Evolutionary conservation across 1,139 yeast genomes (phyloP).

Genomic region (Suhomyces wounanorum): DNA sequence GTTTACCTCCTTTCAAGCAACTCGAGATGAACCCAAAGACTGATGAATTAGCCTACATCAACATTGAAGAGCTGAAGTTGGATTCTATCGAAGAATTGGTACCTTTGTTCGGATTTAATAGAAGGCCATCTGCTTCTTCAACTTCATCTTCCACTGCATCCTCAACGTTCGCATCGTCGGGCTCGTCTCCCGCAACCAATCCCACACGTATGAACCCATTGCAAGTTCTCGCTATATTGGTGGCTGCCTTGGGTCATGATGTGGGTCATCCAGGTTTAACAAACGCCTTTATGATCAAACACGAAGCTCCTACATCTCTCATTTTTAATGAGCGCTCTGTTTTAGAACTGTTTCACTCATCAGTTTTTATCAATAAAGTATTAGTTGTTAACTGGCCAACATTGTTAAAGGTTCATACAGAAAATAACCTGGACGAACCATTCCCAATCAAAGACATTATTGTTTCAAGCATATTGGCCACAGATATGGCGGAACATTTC

Average conservation of each 20-base stretch:
- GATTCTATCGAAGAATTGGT: slow-evolving; percentile 11
- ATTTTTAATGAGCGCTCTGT: slow-evolving; percentile 68
- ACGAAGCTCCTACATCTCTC: slow-evolving; percentile 66
- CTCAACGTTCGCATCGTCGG: slow-evolving; percentile 25
- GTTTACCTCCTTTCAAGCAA: slow-evolving; percentile 46
- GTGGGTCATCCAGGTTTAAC: slow-evolving; percentile 96
- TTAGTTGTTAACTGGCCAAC: slow-evolving; percentile 66
- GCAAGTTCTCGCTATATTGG: slow-evolving; percentile 59
- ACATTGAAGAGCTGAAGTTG: slow-evolving; percentile 10
- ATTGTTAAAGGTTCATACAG: slow-evolving; percentile 28
- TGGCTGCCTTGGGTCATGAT: slow-evolving; percentile 94
- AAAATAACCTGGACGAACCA: slow-evolving; percentile 16
- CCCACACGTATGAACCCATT: slow-evolving; percentile 37
- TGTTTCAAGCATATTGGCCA: slow-evolving; percentile 66
- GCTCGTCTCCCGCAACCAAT: neutral
- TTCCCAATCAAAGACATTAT: slow-evolving; percentile 34
- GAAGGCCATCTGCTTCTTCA: neutral
- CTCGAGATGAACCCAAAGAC: slow-evolving; percentile 34
- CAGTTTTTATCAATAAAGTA: slow-evolving; percentile 61
- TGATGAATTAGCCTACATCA: slow-evolving; percentile 22
- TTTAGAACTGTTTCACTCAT: slow-evolving; percentile 82
- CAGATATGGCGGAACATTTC: slow-evolving; percentile 93
- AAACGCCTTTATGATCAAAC: slow-evolving; percentile 64
- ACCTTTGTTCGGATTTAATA: slow-evolving; percentile 10
- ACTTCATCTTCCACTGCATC: slow-evolving; percentile 22